Conservation (phyloP, 371 early-diverging fungal genomes). For the Mortierella sp. region DNA sequence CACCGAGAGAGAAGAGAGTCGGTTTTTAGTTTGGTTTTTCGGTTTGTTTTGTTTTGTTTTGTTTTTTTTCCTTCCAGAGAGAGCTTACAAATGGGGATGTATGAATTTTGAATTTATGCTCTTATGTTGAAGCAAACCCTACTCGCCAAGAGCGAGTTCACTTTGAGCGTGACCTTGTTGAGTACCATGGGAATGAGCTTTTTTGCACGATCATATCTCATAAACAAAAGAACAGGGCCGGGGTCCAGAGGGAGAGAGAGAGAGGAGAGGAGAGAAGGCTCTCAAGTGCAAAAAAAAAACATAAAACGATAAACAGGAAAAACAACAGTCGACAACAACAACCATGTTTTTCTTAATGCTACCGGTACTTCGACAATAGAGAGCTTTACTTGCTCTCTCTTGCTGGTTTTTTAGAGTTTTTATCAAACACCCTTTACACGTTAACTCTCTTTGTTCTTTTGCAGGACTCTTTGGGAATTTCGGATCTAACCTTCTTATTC, state of each 20-base stretch:
- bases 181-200: constrained; percentile 41
- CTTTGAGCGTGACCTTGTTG: constrained; percentile 35
- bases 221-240: background rate
- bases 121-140: constrained; percentile 25
- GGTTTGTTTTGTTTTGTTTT: background rate
- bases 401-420: constrained; percentile 11
- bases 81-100: too few relatives aligned
- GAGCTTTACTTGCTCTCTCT: too few relatives aligned
- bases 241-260: background rate
- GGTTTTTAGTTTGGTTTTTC: constrained; percentile 2
- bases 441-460: background rate
- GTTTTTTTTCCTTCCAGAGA: background rate
- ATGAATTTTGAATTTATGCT: constrained; percentile 32
- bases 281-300: background rate
- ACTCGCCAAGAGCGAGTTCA: constrained; percentile 34
- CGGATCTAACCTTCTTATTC: background rate
- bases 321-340: too few relatives aligned
- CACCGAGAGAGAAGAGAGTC: background rate
- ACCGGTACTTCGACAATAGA: background rate
- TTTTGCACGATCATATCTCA: background rate
- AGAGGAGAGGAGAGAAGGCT: constrained; percentile 6
- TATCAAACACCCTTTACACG: background rate
- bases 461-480: background rate
- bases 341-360: background rate
- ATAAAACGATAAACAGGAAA: constrained; percentile 4